Evolutionary conservation across 768 basidiomycete genomes (phyloP).

Genomic region (Boletus subparvulus): DNA sequence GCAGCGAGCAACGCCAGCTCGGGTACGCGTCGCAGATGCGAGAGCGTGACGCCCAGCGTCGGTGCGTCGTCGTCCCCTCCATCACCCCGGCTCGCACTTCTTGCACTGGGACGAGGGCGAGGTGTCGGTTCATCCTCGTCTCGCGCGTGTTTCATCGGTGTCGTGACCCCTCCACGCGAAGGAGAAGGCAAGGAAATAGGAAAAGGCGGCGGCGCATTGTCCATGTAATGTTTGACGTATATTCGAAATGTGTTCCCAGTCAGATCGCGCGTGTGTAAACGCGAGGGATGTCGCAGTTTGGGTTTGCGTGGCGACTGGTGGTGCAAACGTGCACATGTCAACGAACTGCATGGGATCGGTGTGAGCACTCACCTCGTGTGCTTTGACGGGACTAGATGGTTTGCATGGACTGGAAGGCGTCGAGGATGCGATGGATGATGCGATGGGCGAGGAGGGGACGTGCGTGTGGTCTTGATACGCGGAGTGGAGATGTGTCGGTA

Average conservation of each 20-base stretch:
- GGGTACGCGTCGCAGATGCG: slow-evolving; percentile 74
- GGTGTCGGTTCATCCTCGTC: slow-evolving; percentile 19
- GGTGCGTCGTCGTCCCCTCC: background rate
- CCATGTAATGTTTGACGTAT: slow-evolving; percentile 80
- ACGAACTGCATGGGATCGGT: background rate
- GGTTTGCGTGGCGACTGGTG: slow-evolving; percentile 26
- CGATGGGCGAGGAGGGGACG: slow-evolving; percentile 20
- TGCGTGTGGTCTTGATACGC: background rate
- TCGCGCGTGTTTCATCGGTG: slow-evolving; percentile 36
- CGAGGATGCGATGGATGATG: slow-evolving; percentile 27
- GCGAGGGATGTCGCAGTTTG: slow-evolving; percentile 71
- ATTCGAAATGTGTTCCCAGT: slow-evolving; percentile 71
- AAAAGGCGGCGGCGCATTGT: slow-evolving; percentile 40
- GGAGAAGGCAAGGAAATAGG: background rate
- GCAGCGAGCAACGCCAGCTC: slow-evolving; percentile 65
- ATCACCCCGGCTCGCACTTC: background rate
- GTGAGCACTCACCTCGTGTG: slow-evolving; percentile 3
- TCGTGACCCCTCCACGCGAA: slow-evolving; percentile 5
- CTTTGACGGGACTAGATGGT: slow-evolving; percentile 23
- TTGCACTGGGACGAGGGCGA: background rate
- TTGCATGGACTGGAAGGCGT: slow-evolving; percentile 32
- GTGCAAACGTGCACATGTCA: background rate
- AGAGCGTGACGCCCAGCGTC: slow-evolving; percentile 60
- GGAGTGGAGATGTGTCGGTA: background rate
- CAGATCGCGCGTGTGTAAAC: slow-evolving; percentile 64